Conservation (phyloP, 1,284 basidiomycete genomes). For the Trichosporon sp. region DNA sequence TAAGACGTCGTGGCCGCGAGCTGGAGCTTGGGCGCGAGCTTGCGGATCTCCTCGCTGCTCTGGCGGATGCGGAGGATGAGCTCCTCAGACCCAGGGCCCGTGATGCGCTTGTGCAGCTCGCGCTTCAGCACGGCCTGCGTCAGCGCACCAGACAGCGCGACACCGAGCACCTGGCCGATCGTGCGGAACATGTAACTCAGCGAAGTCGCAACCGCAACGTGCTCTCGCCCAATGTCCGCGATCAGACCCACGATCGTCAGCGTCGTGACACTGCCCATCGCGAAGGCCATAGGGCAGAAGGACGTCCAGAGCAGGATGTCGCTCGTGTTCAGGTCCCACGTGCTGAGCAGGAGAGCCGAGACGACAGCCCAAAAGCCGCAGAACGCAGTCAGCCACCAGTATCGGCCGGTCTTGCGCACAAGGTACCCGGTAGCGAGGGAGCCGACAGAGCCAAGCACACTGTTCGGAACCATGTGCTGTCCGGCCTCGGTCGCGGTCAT, state of each 20-base stretch:
- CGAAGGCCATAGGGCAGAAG: conserved; percentile 30
- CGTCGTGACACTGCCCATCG: conserved; percentile 45
- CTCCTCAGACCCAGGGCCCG: conserved; percentile 67
- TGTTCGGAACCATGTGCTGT: conserved; percentile 83
- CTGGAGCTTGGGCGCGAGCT: conserved; percentile 65
- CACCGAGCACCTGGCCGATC: conserved; percentile 86
- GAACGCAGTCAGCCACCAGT: conserved; percentile 64
- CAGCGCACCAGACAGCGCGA: conserved; percentile 77
- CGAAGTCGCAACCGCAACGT: conserved; percentile 80
- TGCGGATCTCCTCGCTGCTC: conserved; percentile 75
- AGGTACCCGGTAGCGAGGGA: conserved; percentile 82
- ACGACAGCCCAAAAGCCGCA: conserved; percentile 36
- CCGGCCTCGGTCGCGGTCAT: conserved; percentile 72
- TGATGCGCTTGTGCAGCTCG: conserved; percentile 70
- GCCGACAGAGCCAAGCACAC: conserved; percentile 75
- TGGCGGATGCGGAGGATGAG: conserved; percentile 66
- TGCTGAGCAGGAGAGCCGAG: conserved; percentile 38
- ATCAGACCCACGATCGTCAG: conserved; percentile 68
- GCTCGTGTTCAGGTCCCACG: conserved; percentile 60
- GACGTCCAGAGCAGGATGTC: conserved; percentile 44
- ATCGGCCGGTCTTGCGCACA: conserved; percentile 78
- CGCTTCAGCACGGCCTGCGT: conserved; percentile 72
- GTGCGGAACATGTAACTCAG: conserved; percentile 89
- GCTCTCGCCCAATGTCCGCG: conserved; percentile 73
- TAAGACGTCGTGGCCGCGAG: conserved; percentile 79